Evolutionary conservation across 2,329 filamentous ascomycete genomes (phyloP).

Genomic region (Fusarium secorum): DNA sequence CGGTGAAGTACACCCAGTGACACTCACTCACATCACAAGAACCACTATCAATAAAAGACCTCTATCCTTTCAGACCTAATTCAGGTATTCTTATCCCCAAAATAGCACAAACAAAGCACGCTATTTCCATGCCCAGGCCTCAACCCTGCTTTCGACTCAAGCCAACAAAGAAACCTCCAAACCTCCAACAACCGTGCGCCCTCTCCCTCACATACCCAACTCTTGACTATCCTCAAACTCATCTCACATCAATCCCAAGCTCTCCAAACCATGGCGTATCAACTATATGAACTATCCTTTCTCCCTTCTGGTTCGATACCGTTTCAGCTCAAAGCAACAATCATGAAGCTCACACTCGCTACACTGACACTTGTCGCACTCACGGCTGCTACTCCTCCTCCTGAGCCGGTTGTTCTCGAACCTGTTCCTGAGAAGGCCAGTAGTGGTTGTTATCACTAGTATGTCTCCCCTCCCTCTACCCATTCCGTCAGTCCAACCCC

Average conservation of each 20-base stretch:
- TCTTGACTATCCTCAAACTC: background rate
- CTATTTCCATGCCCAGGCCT: rapidly evolving
- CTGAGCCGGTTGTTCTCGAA: background rate
- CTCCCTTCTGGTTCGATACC: background rate
- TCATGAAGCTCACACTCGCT: slow-evolving; percentile 18
- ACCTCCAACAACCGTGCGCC: background rate
- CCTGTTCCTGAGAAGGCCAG: background rate
- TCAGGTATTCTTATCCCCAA: rapidly evolving
- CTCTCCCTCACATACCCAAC: background rate
- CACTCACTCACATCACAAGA: background rate
- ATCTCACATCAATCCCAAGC: background rate
- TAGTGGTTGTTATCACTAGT: slow-evolving; percentile 19
- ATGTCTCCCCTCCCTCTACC: background rate
- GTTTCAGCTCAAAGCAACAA: background rate
- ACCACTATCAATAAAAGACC: background rate
- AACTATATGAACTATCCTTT: background rate
- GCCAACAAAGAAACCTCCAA: background rate
- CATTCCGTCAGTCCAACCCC: background rate
- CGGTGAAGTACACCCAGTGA: background rate
- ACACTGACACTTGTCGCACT: background rate
- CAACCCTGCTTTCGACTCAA: background rate
- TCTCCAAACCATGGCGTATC: rapidly evolving
- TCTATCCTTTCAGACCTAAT: background rate
- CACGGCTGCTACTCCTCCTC: background rate
- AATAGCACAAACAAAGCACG: background rate